Base-by-base conservation (phyloP, 2,329 filamentous ascomycete species). In the Bipolaris zeicola region DNA sequence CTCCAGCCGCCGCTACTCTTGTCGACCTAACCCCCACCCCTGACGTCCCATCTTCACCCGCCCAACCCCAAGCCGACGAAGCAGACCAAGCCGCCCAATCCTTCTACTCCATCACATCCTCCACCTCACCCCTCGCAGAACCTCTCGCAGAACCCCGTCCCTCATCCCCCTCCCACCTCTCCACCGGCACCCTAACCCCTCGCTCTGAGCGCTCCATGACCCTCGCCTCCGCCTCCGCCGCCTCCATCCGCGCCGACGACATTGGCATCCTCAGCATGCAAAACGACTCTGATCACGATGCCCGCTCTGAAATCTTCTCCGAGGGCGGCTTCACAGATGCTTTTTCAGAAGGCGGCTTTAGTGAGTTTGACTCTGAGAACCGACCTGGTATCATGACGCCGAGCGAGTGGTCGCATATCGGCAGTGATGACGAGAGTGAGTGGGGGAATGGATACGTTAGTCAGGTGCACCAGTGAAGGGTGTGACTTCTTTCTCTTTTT, bases 361-460 rank as follows among this genome's bases (percentile, higher is more conserved):
- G 71, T 38, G 74, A 75, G 45, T 57, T 69, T 5, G 62, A 63
- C 13, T 47, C 63, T 13, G 63, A 48, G 0, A 44, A 18, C 8
- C 28, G 54, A 34, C 14, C 44, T 3, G 75, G 75, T 14, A 63
- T 71, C 14, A 69, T 72, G 67, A 78, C 76, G 6, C 76, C 76
- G 8, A 69, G 60, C 13, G 72, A 68, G 22, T 78, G 76, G 76
- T 76, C 74, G 37, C 76, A 78, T 53, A 70, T 78, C 8, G 76
- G 74, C 2, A 77, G 73, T 54, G 76, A 77, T 44, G 69, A 71
- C 41, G 75, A 72, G 55, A 77, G 76, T 36, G 76, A 78, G 48
- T 75, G 67, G 65, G 74, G 61, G 34, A 63, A 66, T 20, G 71
- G 71, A 0, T 66, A 71, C 34, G 68, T 57, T 37, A 57, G 54